Evolutionary conservation across 2,329 filamentous ascomycete species (phyloP).

Genomic region (Fusarium sp.): DNA sequence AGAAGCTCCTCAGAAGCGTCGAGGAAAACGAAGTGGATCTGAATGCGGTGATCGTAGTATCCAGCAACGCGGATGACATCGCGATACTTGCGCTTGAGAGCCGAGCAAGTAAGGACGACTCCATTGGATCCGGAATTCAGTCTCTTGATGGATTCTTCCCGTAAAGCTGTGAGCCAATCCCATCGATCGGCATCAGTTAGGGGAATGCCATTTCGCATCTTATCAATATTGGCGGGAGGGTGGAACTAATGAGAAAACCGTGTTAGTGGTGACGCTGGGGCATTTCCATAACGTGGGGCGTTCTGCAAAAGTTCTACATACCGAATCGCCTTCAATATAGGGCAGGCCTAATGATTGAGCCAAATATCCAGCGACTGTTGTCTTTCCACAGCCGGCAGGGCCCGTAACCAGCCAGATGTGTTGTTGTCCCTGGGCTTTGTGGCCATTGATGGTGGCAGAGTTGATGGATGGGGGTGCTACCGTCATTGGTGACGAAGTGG

Average conservation of each 20-base stretch:
- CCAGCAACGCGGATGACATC: constrained; percentile 87
- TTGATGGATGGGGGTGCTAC: constrained; percentile 40
- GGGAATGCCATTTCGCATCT: constrained; percentile 87
- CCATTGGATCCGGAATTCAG: constrained; percentile 69
- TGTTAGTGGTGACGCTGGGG: constrained; percentile 39
- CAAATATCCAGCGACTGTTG: constrained; percentile 75
- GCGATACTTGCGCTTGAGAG: constrained; percentile 95
- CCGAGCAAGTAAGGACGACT: constrained; percentile 96
- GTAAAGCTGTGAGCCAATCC: constrained; percentile 91
- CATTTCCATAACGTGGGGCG: constrained; percentile 2
- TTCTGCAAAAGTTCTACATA: constrained; percentile 53
- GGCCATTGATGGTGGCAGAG: constrained; percentile 46
- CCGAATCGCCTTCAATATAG: constrained; percentile 82
- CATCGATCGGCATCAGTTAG: constrained; percentile 94
- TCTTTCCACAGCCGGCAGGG: constrained; percentile 83
- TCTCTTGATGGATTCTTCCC: constrained; percentile 71
- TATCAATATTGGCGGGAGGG: constrained; percentile 82
- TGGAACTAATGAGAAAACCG: constrained; percentile 68
- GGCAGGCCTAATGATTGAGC: constrained; percentile 71
- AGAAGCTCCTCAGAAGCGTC: constrained; percentile 80
- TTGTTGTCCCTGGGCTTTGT: constrained; percentile 55
- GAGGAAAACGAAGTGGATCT: constrained; percentile 93
- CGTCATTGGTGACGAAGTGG: constrained; percentile 39
- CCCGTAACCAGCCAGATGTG: constrained; percentile 87
- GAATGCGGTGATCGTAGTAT: constrained; percentile 77